phyloP scores from a whole-genome alignment of 208 protist genomes.

The Trypanosoma caninum region DNA sequence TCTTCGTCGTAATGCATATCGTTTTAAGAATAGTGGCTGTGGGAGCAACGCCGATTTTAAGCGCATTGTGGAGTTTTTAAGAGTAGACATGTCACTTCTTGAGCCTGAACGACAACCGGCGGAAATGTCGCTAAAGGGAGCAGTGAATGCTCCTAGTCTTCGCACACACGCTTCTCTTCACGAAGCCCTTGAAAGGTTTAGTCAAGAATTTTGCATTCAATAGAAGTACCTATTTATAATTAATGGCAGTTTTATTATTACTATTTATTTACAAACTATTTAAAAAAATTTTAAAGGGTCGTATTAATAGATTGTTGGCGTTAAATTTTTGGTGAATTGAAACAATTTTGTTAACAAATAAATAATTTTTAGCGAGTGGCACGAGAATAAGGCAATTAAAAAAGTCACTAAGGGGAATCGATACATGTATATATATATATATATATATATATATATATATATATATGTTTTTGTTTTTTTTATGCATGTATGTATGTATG shows the following conservation, averaged over 20 bases:
- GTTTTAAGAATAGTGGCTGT: slow-evolving; percentile 24
- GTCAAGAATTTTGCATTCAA: slow-evolving; percentile 14
- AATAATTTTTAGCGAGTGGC: too few relatives aligned
- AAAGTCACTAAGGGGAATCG: too few relatives aligned
- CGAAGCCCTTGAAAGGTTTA: slow-evolving; percentile 43
- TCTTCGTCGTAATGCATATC: slow-evolving; percentile 73
- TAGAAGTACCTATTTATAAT: slow-evolving; percentile 12
- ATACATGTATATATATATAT: too few relatives aligned
- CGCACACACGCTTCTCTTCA: slow-evolving; percentile 60
- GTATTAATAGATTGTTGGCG: too few relatives aligned
- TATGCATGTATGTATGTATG: too few relatives aligned
- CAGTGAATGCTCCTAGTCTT: slow-evolving; percentile 62
- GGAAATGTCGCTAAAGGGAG: slow-evolving; percentile 21
- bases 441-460: too few relatives aligned
- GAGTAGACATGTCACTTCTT: slow-evolving; percentile 40
- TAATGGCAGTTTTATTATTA: not conserved
- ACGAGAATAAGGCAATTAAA: too few relatives aligned
- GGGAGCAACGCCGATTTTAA: slow-evolving; percentile 32
- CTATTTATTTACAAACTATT: not conserved
- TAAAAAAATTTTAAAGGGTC: too few relatives aligned
- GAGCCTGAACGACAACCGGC: slow-evolving; percentile 30
- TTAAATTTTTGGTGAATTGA: too few relatives aligned
- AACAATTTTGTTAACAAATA: too few relatives aligned
- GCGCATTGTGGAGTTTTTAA: slow-evolving; percentile 32
- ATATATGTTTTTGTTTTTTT: too few relatives aligned